Evolutionary conservation across 257 asterid species (phyloP), one percentile per base, ranked within the genome.

Genomic region (Solanum ossicruentum): DNA sequence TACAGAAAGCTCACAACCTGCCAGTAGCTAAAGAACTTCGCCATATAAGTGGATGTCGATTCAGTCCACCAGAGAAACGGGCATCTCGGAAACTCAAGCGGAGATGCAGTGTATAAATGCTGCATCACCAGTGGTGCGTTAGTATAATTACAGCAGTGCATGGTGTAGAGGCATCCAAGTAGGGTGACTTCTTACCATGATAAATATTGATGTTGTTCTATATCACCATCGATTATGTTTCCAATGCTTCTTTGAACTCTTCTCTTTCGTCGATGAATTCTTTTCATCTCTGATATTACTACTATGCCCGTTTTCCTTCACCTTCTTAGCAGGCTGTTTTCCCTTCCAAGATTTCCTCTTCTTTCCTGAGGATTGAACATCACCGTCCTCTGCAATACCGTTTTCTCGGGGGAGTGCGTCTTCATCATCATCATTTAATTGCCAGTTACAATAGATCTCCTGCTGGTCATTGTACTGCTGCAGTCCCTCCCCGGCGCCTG

Each of bases 401-500:
- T 86, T 88, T 72, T 89, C 92, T 3, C 96, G 93, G 7, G 98
- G 97, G 39, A 94, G 93, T 72, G 96, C 90, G 85, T 91, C 97
- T 49, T 96, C 98, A 7, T 94, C 95, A 17, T 89, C 92, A 36
- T 95, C 93, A 54, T 88, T 86, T 23, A 89, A 47, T 45, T 85
- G 87, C 99, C 99, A 94, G 85, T 97, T 95, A 84, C 93, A 92
- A 43, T 90, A 92, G 21, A 95, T 90, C 69, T 92, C 98, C 87
- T 87, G 94, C 47, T 84, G 90, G 67, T 87, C 90, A 5, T 84
- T 88, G 61, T 58, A 83, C 41, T 84, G 88, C 65, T 85, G 95
- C 88, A 89, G 21, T 63, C 92, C 92, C 84, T 88, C 93, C 80
- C 88, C 95, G 21, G 91, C 91, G 70, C 89, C 95, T 0, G 94